phyloP scores from a whole-genome alignment of 2,329 filamentous ascomycete genomes.

The Colletotrichum acutatum region DNA sequence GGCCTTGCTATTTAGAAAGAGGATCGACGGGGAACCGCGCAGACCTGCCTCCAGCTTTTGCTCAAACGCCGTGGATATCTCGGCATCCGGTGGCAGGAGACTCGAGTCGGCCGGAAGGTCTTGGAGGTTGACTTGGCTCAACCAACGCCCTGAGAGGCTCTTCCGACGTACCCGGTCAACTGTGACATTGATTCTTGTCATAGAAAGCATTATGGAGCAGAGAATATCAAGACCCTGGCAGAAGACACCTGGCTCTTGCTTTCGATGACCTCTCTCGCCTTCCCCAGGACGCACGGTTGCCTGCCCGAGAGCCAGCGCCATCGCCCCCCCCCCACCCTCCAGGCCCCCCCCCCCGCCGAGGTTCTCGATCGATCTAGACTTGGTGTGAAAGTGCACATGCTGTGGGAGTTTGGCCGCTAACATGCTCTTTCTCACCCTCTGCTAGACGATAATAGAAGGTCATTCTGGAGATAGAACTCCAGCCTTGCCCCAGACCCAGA shows the following conservation, averaged over 20 bases:
- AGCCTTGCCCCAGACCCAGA: slow-evolving; percentile 25
- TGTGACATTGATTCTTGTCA: slow-evolving; percentile 42
- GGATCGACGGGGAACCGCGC: not conserved
- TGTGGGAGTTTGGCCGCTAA: not conserved
- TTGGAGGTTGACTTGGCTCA: slow-evolving; percentile 41
- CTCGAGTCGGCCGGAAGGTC: slow-evolving; percentile 36
- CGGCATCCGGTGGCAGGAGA: slow-evolving; percentile 36
- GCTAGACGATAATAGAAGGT: slow-evolving; percentile 44
- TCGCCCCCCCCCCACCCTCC: no score
- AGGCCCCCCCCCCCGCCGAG: no score
- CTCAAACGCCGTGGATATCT: slow-evolving; percentile 40
- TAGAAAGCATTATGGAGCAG: slow-evolving; percentile 38
- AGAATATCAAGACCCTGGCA: slow-evolving; percentile 37
- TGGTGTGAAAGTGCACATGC: slow-evolving; percentile 23
- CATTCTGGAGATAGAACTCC: slow-evolving; percentile 42
- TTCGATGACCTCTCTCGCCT: slow-evolving; percentile 3
- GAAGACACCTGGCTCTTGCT: slow-evolving; percentile 36
- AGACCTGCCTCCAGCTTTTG: not conserved
- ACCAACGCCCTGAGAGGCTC: slow-evolving; percentile 37
- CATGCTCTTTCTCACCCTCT: slow-evolving; percentile 42
- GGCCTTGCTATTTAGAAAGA: not conserved
- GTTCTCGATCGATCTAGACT: slow-evolving; percentile 42
- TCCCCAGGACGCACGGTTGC: slow-evolving; percentile 37
- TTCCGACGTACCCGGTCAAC: slow-evolving; percentile 40
- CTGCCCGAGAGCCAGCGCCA: slow-evolving; percentile 45